Percentiles rank a stretch among this genome's conserved stretches.
Evolutionary conservation across 495 filamentous ascomycete species (phyloP).

Genomic region (Cladorrhinum samala): DNA sequence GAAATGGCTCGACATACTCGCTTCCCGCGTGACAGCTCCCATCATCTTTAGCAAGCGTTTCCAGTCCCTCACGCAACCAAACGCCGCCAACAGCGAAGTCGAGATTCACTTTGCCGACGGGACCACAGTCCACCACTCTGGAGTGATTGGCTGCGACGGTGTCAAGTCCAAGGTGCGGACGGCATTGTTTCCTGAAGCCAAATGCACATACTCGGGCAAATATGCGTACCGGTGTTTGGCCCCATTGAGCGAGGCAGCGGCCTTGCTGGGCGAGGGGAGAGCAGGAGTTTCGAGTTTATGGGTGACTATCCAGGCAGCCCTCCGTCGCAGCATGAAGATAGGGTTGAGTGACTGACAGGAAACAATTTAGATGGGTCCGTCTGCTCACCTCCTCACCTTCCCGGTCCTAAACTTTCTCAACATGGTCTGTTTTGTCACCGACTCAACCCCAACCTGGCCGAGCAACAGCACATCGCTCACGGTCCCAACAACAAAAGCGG

Average conservation of each 20-base stretch:
- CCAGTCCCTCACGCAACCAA: constrained; percentile 14
- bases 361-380: constrained; percentile 52
- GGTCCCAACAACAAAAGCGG: constrained; percentile 36
- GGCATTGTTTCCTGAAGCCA: constrained; percentile 35
- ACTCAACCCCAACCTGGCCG: constrained; percentile 24
- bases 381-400: constrained; percentile 57
- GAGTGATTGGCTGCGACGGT: constrained; percentile 55
- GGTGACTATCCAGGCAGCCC: constrained; percentile 39
- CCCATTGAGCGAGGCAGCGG: constrained; percentile 46
- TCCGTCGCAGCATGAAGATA: constrained; percentile 20
- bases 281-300: constrained; percentile 43
- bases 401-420: constrained; percentile 64
- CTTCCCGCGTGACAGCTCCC: constrained; percentile 46
- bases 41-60: constrained; percentile 44
- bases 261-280: constrained; percentile 52
- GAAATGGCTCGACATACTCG: constrained; percentile 54
- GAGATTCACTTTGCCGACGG: constrained; percentile 52
- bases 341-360: constrained; percentile 14
- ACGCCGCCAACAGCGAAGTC: constrained; percentile 32
- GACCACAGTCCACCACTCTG: constrained; percentile 43
- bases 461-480: background rate
- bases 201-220: constrained; percentile 46
- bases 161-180: constrained; percentile 49
- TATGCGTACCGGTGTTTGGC: constrained; percentile 50
- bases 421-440: constrained; percentile 16